phyloP scores from a whole-genome alignment of 2,329 filamentous ascomycete genomes.

The Ceratocystis albifundus region DNA sequence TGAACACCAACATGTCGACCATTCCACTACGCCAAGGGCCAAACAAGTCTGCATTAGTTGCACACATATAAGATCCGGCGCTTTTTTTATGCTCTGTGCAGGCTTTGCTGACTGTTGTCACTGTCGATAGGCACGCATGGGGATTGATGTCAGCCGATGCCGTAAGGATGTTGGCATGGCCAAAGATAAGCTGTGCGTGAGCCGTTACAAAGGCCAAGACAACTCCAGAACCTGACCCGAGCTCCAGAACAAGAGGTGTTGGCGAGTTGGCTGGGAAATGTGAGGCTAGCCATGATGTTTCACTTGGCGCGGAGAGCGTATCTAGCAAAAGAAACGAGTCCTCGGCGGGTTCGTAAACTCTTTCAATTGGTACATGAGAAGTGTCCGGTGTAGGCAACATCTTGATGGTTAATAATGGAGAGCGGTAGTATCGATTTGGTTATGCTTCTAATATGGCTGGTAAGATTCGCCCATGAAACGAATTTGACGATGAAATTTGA shows the following conservation, averaged over 20 bases:
- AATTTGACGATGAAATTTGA: too few species aligned
- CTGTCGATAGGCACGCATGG: conserved; percentile 68
- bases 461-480: too few species aligned
- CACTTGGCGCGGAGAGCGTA: conserved; percentile 62
- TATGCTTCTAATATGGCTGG: too few species aligned
- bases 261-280: conserved; percentile 42
- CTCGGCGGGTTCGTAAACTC: conserved; percentile 89
- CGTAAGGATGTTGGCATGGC: conserved; percentile 55
- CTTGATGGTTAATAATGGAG: conserved; percentile 15
- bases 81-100: not conserved
- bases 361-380: conserved; percentile 75
- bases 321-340: conserved; percentile 92
- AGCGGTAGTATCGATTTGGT: not conserved
- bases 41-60: conserved; percentile 59
- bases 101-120: conserved; percentile 47
- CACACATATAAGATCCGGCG: conserved; percentile 46
- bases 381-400: conserved; percentile 95
- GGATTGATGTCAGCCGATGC: conserved; percentile 75
- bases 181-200: conserved; percentile 61
- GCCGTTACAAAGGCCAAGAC: conserved; percentile 81
- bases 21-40: conserved; percentile 39
- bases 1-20: conserved; percentile 85
- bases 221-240: conserved; percentile 85
- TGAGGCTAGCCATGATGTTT: conserved; percentile 54
- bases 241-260: conserved; percentile 61